Base-by-base conservation (phyloP, 768 basidiomycete genomes). In the Boletellus ananas region DNA sequence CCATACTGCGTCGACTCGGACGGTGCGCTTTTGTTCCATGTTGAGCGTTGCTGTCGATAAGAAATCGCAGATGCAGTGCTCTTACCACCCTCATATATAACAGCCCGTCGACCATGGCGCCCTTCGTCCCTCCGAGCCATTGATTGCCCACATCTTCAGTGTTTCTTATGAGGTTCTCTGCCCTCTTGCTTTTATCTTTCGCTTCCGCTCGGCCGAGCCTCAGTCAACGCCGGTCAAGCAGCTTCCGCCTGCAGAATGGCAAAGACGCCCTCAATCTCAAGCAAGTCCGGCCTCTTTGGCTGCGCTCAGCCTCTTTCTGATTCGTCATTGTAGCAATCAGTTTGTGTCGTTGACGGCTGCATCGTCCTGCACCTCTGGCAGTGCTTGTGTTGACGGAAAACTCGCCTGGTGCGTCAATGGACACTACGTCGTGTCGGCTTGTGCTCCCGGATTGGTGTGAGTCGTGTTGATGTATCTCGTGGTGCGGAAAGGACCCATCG, bases 361-460 rank as follows among this genome's bases (percentile, higher is more conserved):
- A 11, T 58, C 74, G 12, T 72, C 75, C 50, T 70, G 69, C 34
- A 61, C 56, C 8, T 68, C 54, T 40, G 74, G 74, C 14, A 58
- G 74, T 34, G 79, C 80, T 8, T 85, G 83, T 56, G 63, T 81
- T 10, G 63, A 69, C 52, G 60, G 64, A 34, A 53, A 72, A 31
- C 78, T 84, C 50, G 81, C 82, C 1, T 80, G 79, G 52, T 85
- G 84, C 58, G 79, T 78, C 14, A 66, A 62, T 27, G 79, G 79
- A 46, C 56, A 61, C 44, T 74, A 70, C 44, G 62, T 69, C 41
- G 44, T 61, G 27, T 57, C 60, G 23, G 14, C 63, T 11, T 62
- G 61, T 33, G 21, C 27, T 31, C 3, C 63, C n/a, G 59, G 61
- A 31, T 43, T 53, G 29, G 38, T 25, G 61, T 64, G 45, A 41